A percentile compares a stretch with the other conserved stretches of the same genome.
These are phyloP conservation scores for Eucalyptus viminalis DNA, from an alignment of 345 rosid genomes.

Conservation along the genomic window DNA sequence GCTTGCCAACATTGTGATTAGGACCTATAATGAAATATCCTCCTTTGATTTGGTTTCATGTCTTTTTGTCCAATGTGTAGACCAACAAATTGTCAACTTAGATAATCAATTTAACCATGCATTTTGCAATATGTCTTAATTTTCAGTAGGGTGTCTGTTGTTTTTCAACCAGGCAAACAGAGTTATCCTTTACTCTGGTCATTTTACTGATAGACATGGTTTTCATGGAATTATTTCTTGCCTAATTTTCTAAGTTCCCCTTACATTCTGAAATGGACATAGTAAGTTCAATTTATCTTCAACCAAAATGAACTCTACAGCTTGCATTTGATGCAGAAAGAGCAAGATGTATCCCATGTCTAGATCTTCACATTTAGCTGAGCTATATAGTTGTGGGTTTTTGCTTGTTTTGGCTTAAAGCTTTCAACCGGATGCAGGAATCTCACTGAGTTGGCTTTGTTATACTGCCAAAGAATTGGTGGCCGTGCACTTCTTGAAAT, in stretches of 20 bases:
- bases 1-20: not conserved
- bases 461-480: constrained; percentile 81
- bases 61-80: not conserved
- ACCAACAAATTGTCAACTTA: not conserved
- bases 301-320: not conserved
- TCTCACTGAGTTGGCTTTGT: constrained; percentile 69
- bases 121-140: not conserved
- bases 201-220: not conserved
- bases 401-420: not conserved
- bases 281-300: not conserved
- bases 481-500: constrained; percentile 55
- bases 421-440: constrained; percentile 32
- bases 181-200: not conserved
- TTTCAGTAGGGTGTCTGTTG: not conserved
- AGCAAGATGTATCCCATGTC: not conserved
- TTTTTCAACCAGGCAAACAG: not conserved
- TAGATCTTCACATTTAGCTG: not conserved
- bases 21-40: not conserved
- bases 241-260: not conserved
- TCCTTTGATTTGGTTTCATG: not conserved
- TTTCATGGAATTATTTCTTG: not conserved
- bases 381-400: not conserved
- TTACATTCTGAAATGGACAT: not conserved
- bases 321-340: not conserved
- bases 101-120: not conserved